Base-by-base conservation (phyloP, 331 rosid genomes). In the Rosa hybrid region DNA sequence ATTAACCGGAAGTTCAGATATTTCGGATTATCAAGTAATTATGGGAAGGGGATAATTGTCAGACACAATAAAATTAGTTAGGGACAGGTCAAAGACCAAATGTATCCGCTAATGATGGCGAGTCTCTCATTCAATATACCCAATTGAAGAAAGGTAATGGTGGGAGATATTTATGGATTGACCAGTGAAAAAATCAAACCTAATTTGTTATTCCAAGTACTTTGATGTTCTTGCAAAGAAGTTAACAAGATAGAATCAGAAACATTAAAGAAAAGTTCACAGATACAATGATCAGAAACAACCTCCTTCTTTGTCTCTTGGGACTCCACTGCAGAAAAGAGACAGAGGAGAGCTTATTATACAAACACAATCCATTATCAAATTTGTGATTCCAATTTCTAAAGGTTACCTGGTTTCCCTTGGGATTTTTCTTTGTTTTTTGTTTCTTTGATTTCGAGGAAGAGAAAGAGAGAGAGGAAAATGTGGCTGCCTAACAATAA, bases 401-500 rank as follows among this genome's bases (percentile, higher is more conserved):
- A 8, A 2, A 12, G 16, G 16, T 23, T 42, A n/a, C 11, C 41
- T 57, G 54, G 14, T 65, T 77, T 4, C 17, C 8, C 18, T n/a
- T 38, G 49, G 64, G 42, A 6, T 4, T 48, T 65, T 48, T 13
- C 4, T 44, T 60, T 45, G 5, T 41, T 64, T 63, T 2, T 63
- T 12, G 3, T 9, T 27, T 16, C 13, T 27, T 17, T 53, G 13
- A 13, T 46, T 75, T 13, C 8, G 16, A 67, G 41, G 71, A n/a
- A 60, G 62, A 72, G 44, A 17, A 45, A 12, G 65, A 27, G 67
- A 12, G 34, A 20, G 76, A 38, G 38, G 51, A 51, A 76, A 63
- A 92, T 92, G 97, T 92, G 94, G 97, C 67, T 88, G 78, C 84
- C 91, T n/a, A 88, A 74, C 76, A 44, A 56, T 81, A 80, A 87